Conservation (phyloP, 768 basidiomycete genomes). For the Phylloporus sp. region DNA sequence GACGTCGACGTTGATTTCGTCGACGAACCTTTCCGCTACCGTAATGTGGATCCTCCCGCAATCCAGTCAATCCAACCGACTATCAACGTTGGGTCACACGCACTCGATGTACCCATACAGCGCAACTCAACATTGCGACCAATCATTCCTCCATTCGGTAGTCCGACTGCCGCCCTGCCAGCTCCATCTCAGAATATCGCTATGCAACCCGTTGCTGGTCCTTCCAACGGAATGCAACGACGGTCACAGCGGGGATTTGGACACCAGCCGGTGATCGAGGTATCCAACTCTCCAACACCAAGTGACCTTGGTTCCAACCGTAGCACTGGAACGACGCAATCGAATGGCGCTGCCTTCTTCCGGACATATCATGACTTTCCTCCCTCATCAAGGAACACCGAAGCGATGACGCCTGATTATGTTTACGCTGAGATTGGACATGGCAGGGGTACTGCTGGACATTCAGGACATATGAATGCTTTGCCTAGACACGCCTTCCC, state of each 20-base stretch:
- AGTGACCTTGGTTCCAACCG: conserved; percentile 57
- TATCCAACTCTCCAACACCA: conserved; percentile 52
- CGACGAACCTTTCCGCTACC: conserved; percentile 29
- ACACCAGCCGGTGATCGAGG: conserved; percentile 57
- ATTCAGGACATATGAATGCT: conserved; percentile 14
- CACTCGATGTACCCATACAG: conserved; percentile 28
- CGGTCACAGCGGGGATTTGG: conserved; percentile 41
- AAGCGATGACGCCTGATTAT: conserved; percentile 66
- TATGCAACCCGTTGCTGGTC: conserved; percentile 32
- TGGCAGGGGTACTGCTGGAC: conserved; percentile 47
- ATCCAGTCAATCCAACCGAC: conserved; percentile 13
- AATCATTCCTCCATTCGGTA: conserved; percentile 6
- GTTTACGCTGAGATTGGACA: conserved; percentile 75
- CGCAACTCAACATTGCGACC: conserved; percentile 26
- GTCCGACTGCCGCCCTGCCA: neutral
- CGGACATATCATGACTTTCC: conserved; percentile 48
- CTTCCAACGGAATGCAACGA: conserved; percentile 36
- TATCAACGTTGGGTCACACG: conserved; percentile 8
- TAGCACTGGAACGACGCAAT: conserved; percentile 48
- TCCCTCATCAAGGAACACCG: conserved; percentile 42
- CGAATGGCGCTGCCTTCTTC: conserved; percentile 58
- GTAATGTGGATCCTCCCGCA: conserved; percentile 6
- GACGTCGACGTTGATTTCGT: conserved; percentile 45
- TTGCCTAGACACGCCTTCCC: conserved; percentile 24
- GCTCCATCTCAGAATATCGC: conserved; percentile 23